Evolutionary conservation across 192 early-diverging fungal species (phyloP), one percentile per base, ranked within the genome.

Genomic region (Oehlia diaphana): DNA sequence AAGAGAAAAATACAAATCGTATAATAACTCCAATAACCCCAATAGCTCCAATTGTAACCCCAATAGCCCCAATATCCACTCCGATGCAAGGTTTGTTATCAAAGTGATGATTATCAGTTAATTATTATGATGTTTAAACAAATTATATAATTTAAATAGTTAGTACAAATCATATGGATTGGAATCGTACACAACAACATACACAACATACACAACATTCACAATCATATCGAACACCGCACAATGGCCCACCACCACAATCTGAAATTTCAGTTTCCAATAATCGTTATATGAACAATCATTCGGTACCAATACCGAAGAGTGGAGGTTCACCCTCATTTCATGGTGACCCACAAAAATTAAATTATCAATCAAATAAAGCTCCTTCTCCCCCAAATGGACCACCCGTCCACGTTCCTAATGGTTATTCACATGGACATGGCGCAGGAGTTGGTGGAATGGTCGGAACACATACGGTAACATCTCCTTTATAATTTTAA

Each of bases 1-100:
- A 69, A 69, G 67, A 69, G 7, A 69, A 8, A 42, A 42, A 39
- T 14, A 3, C 35, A 69, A 69, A 69, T 69, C 67, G 33, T 69
- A 28, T 73, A 19, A 9, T 1, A 1, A 0, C 28, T n/a, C n/a
- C n/a, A n/a, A n/a, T n/a, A 31, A 31, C 28, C 28, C 28, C 28
- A 31, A 31, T 31, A 31, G 28, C 21, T 53, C 26, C 72, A n/a
- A 47, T 47, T n/a, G n/a, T n/a, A 47, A 9, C 44, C 7, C 39
- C 39, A 39, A 28, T 73, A 19, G 21, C n/a, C 31, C 28, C 72
- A 9, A 47, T 47, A 12, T 0, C 44, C 1, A 28, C 58, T n/a
- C n/a, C n/a, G n/a, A n/a, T n/a, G n/a, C 14, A 28, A n/a, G n/a
- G 69, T 71, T 39, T n/a, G 14, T 47, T 47, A 2, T 12, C 39